phyloP scores from a whole-genome alignment of 306 rosid species.

The Acmispon strigosus region DNA sequence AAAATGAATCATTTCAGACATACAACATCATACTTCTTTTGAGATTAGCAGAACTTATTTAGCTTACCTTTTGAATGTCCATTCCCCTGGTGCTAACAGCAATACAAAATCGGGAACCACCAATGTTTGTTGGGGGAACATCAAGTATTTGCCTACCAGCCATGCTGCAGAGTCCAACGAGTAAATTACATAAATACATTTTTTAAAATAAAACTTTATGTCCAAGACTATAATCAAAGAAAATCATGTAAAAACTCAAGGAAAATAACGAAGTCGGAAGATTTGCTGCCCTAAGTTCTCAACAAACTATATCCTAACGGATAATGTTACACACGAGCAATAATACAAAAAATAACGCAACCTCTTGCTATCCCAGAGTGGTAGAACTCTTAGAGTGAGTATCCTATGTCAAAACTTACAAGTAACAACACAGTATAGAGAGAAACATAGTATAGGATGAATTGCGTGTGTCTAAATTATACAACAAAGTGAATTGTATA shows the following conservation, averaged over 20 bases:
- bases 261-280: background rate
- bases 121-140: conserved; percentile 63
- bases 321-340: too few species aligned
- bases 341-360: too few species aligned
- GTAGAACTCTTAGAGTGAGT: too few species aligned
- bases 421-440: too few species aligned
- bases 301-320: too few species aligned
- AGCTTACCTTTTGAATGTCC: conserved; percentile 69
- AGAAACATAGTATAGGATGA: too few species aligned
- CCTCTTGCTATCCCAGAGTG: too few species aligned
- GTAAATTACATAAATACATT: background rate
- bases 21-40: background rate
- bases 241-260: background rate
- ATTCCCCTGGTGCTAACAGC: conserved; percentile 75
- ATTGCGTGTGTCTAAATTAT: too few species aligned
- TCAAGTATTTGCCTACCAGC: conserved; percentile 84
- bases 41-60: conserved; percentile 3
- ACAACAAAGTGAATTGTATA: too few species aligned
- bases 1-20: background rate
- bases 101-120: conserved; percentile 66
- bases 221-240: background rate
- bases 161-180: conserved; percentile 53
- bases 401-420: too few species aligned
- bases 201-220: background rate
- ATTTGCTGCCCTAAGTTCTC: background rate